Evolutionary conservation across 148 eudicot species (phyloP), one percentile per base, ranked within the genome.

Genomic region (Persicaria maculosa): DNA sequence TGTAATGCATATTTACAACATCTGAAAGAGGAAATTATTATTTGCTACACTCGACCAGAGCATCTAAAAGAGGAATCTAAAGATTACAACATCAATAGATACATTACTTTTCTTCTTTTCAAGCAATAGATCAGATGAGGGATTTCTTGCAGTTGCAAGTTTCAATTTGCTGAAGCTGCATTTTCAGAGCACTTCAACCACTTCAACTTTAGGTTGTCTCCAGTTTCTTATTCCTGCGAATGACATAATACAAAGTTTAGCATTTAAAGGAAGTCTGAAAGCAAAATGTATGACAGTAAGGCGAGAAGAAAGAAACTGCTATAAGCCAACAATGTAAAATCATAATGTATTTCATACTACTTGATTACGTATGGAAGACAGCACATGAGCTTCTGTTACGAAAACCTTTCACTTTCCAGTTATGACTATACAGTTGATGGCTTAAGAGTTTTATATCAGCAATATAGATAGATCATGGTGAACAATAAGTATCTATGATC

Each of bases 1-100:
- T 31, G 14, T 40, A 65, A 20, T 59, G 10, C 9, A 59, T 65
- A 65, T 65, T 65, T 65, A 65, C 70, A 65, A 62, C 46, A 43
- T 36, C 46, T 14, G 46, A 65, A 65, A 65, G 70, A 36, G 70
- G 15, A 65, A 62, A 36, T 31, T 40, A 64, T 64, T 36, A 64
- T 40, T 64, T 64, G 69, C 69, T 64, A 12, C 69, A 64, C 43
- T 64, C 43, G 14, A 65, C 40, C 43, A 36, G 45, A 65, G 4
- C 46, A 43, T 36, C 46, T 14, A 17, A 65, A 65, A 65, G 70
- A 36, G 70, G 15, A 65, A 36, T 45, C 70, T 40, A 46, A 31
- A 65, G 70, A 65, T 36, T 40, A 43, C 70, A 65, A 65, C 43
- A 65, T 65, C 15, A 1, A 36, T 43, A 12, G 40, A 31, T 31